A percentile compares a stretch with the other conserved stretches of the same genome.
Evolutionary conservation across 192 early-diverging fungal genomes (phyloP).

Genomic region (Funneliformis geosporum): DNA sequence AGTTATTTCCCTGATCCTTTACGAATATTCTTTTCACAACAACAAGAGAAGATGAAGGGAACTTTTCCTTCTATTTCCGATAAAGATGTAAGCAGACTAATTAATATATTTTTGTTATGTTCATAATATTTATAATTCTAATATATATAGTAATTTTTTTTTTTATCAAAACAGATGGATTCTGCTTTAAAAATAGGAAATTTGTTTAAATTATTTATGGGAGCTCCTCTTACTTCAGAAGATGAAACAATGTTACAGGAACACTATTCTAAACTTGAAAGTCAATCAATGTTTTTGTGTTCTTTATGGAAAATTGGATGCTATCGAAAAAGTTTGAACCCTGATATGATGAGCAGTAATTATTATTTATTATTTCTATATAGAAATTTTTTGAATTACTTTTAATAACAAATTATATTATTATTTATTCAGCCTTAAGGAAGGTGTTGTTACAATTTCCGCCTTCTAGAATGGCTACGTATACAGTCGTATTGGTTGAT

Average conservation of each 20-base stretch:
- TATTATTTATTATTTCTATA: background rate
- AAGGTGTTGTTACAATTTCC: conserved; percentile 70
- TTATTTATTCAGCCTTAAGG: conserved; percentile 48
- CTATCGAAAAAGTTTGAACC: conserved; percentile 39
- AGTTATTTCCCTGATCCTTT: conserved; percentile 57
- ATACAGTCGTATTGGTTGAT: conserved; percentile 67
- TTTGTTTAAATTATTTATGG: conserved; percentile 9
- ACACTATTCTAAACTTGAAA: conserved; percentile 60
- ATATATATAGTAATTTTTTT: background rate
- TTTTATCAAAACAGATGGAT: background rate
- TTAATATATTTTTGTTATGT: background rate
- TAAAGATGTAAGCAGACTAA: conserved; percentile 8
- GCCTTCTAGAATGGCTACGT: conserved; percentile 68
- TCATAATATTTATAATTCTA: background rate
- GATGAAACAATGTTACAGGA: conserved; percentile 38
- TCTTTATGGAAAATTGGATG: conserved; percentile 61
- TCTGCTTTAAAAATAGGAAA: conserved; percentile 10
- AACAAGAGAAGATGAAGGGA: conserved; percentile 31
- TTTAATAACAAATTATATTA: background rate
- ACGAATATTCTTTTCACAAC: conserved; percentile 38
- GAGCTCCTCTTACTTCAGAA: background rate
- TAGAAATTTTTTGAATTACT: background rate
- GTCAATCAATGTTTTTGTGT: conserved; percentile 68
- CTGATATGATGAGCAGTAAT: conserved; percentile 20
- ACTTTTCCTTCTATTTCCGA: conserved; percentile 30